phyloP scores from a whole-genome alignment of 179 eudicot species.

The Camellia oleifera region DNA sequence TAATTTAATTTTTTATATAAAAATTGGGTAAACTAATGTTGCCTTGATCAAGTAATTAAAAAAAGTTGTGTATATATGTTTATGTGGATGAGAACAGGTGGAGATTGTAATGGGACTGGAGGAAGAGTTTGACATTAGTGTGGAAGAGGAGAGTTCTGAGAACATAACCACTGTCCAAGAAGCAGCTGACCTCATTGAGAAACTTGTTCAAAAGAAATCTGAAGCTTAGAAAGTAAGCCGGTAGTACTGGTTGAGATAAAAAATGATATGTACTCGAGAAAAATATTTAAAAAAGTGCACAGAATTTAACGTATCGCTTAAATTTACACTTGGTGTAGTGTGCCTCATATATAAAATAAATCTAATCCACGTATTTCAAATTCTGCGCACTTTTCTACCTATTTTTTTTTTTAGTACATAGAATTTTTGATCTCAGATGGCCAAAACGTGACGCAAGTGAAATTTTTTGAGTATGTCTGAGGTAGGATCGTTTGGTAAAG shows the following conservation, averaged over 20 bases:
- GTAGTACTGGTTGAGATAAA: not conserved
- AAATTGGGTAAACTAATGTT: no score
- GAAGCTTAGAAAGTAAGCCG: not conserved
- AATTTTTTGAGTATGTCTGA: slow-evolving; percentile 1
- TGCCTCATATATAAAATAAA: no score
- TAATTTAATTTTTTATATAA: not conserved
- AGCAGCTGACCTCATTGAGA: slow-evolving; percentile 30
- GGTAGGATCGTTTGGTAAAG: not conserved
- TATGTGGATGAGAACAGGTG: slow-evolving; percentile 17
- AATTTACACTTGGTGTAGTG: no score
- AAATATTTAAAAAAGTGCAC: no score
- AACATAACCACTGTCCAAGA: slow-evolving; percentile 30
- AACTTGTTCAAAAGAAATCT: slow-evolving; percentile 24
- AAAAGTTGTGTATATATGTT: not conserved
- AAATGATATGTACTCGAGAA: not conserved
- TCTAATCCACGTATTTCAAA: no score
- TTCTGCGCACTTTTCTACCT: no score
- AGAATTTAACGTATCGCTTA: no score
- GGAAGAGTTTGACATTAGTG: slow-evolving; percentile 26
- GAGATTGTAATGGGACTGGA: slow-evolving; percentile 31
- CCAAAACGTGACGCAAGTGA: not conserved
- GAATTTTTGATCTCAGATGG: not conserved
- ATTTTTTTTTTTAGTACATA: no score
- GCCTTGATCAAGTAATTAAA: no score
- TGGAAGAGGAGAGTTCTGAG: slow-evolving; percentile 27